Conservation (phyloP, 2,329 filamentous ascomycete species). For the Colletotrichum karsti region DNA sequence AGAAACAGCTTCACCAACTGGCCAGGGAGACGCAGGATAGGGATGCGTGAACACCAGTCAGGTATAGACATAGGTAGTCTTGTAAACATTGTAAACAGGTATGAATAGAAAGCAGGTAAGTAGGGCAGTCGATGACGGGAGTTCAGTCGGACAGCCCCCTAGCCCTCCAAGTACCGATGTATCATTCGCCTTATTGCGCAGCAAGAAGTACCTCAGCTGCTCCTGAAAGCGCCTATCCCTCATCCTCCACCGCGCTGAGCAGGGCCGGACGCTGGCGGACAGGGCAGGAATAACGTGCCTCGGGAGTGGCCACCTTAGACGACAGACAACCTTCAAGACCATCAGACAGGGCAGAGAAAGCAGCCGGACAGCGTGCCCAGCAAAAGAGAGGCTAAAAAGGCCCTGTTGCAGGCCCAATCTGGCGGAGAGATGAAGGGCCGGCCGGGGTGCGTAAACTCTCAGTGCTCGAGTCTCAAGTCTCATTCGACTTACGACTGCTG, state of each 20-base stretch:
- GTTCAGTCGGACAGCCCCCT: neutral
- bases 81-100: neutral
- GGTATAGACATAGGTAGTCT: too few species aligned
- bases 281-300: too few species aligned
- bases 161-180: too few species aligned
- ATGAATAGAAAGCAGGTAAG: neutral
- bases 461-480: neutral
- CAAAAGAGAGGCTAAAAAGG: neutral
- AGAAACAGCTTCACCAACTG: neutral
- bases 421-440: conserved; percentile 20
- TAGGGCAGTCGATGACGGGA: neutral
- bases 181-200: too few species aligned
- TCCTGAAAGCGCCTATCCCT: too few species aligned
- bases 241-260: too few species aligned
- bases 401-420: conserved; percentile 19
- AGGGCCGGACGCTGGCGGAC: too few species aligned
- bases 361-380: neutral
- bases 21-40: too few species aligned
- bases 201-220: too few species aligned
- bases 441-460: neutral
- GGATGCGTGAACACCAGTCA: too few species aligned
- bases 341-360: neutral
- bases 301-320: too few species aligned
- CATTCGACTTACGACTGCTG: neutral
- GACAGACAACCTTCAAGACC: too few species aligned